A percentile compares a stretch with the other conserved stretches of the same genome.
Conservation (phyloP, 2,329 filamentous ascomycete species). For the Calonectria pauciramosa region DNA sequence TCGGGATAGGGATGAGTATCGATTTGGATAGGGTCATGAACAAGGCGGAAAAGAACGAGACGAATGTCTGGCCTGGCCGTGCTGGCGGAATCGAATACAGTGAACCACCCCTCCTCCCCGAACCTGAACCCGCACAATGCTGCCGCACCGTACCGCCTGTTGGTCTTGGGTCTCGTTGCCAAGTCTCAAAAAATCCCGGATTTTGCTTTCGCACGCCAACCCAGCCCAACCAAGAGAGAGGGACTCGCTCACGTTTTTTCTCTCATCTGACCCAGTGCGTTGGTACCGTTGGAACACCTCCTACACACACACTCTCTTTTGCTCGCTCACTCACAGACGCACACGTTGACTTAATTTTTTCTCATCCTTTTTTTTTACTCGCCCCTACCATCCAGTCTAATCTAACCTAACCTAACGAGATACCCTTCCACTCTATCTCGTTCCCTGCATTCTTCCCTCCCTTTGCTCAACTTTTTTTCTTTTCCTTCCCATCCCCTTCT, state of each 20-base stretch:
- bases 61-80: neutral
- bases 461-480: conserved; percentile 24
- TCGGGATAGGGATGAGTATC: neutral
- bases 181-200: conserved; percentile 13
- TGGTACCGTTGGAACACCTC: conserved; percentile 15
- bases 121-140: neutral
- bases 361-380: conserved; percentile 19
- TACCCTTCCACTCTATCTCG: conserved; percentile 11
- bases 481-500: conserved; percentile 8
- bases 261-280: conserved; percentile 24
- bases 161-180: neutral
- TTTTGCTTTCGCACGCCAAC: conserved; percentile 3
- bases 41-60: neutral
- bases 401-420: conserved; percentile 17
- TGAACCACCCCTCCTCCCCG: neutral
- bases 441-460: conserved; percentile 13
- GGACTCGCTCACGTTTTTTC: neutral
- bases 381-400: conserved; percentile 21
- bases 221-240: neutral
- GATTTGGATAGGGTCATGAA: neutral
- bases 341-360: conserved; percentile 13
- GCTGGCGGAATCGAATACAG: neutral
- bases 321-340: conserved; percentile 22
- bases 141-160: conserved; percentile 7
- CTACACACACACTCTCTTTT: conserved; percentile 6